phyloP scores from a whole-genome alignment of 2,329 filamentous ascomycete genomes.

The Chaetoscypha palmicola region DNA sequence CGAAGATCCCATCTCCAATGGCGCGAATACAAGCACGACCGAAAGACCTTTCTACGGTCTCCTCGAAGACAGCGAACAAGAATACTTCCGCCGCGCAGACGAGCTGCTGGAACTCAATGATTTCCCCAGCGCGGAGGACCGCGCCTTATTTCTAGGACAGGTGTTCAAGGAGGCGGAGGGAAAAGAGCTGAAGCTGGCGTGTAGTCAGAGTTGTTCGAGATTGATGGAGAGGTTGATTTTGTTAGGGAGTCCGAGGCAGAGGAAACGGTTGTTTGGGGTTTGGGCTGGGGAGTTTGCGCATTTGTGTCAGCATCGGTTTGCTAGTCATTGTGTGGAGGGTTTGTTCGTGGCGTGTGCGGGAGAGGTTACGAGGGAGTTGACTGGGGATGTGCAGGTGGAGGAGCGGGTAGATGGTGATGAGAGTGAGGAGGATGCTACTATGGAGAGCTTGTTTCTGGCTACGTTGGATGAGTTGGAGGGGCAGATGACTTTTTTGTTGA shows the following conservation, averaged over 20 bases:
- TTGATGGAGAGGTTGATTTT: constrained; percentile 88
- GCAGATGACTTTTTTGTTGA: constrained; percentile 75
- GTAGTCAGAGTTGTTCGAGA: constrained; percentile 90
- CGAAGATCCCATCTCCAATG: too few species aligned
- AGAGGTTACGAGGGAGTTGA: constrained; percentile 66
- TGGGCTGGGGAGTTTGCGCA: constrained; percentile 84
- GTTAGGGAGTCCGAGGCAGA: constrained; percentile 68
- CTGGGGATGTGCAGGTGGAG: constrained; percentile 33
- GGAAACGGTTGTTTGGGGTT: constrained; percentile 78
- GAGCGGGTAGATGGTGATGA: constrained; percentile 41
- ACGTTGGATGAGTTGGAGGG: constrained; percentile 84
- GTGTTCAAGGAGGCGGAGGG: constrained; percentile 81
- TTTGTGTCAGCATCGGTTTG: constrained; percentile 90
- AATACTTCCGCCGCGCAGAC: constrained; percentile 88
- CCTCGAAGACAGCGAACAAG: constrained; percentile 86
- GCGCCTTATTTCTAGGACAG: constrained; percentile 65
- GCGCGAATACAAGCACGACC: too few species aligned
- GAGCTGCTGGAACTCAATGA: constrained; percentile 85
- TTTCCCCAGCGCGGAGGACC: constrained; percentile 70
- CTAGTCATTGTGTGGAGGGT: constrained; percentile 93
- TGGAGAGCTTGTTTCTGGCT: constrained; percentile 72
- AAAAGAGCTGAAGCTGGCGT: constrained; percentile 93
- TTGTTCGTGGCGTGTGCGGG: constrained; percentile 80
- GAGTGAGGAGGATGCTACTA: constrained; percentile 44
- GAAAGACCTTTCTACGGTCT: constrained; percentile 70